A percentile compares a stretch with the other conserved stretches of the same genome.
These are phyloP conservation scores for Picochlorum sp. DNA, from an alignment of 139 green algal species.

Conservation along the genomic window DNA sequence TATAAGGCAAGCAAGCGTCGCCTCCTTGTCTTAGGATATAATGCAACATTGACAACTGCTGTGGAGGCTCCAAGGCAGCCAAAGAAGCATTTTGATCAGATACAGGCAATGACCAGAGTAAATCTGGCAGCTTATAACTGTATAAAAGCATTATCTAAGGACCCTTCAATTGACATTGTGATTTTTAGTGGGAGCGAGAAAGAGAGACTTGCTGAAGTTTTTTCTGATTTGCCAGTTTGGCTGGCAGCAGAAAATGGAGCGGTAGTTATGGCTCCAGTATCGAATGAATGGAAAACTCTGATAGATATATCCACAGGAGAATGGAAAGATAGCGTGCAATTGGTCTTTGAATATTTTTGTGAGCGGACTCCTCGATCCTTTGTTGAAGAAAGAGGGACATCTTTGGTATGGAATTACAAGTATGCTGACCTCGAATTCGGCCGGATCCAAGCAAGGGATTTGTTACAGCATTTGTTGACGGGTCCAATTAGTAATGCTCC, in stretches of 20 bases:
- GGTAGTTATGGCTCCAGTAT: slow-evolving; percentile 60
- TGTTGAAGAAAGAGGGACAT: slow-evolving; percentile 86
- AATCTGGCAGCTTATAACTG: slow-evolving; percentile 33
- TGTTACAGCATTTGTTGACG: slow-evolving; percentile 95
- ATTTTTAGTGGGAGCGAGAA: slow-evolving; percentile 69
- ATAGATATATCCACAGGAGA: slow-evolving; percentile 69
- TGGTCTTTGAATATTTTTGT: slow-evolving; percentile 96
- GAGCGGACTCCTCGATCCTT: slow-evolving; percentile 89
- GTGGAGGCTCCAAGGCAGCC: slow-evolving; percentile 55
- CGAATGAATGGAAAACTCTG: slow-evolving; percentile 50
- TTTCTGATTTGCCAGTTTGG: slow-evolving; percentile 71
- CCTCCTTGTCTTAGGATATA: slow-evolving; percentile 91
- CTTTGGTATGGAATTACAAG: slow-evolving; percentile 98
- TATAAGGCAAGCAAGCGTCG: slow-evolving; percentile 34
- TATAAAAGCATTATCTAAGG: slow-evolving; percentile 38
- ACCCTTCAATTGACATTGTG: slow-evolving; percentile 46
- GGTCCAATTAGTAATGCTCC: slow-evolving; percentile 93
- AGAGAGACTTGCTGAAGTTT: slow-evolving; percentile 71
- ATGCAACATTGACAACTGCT: slow-evolving; percentile 85
- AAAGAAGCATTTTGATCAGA: slow-evolving; percentile 73
- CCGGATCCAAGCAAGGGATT: slow-evolving; percentile 39
- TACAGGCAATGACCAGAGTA: slow-evolving; percentile 31
- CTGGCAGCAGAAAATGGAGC: slow-evolving; percentile 95
- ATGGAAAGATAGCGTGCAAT: slow-evolving; percentile 90
- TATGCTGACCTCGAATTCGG: slow-evolving; percentile 86